Evolutionary conservation across 768 basidiomycete species (phyloP), one percentile per base, ranked within the genome.

Genomic region (Mycena indigotica): DNA sequence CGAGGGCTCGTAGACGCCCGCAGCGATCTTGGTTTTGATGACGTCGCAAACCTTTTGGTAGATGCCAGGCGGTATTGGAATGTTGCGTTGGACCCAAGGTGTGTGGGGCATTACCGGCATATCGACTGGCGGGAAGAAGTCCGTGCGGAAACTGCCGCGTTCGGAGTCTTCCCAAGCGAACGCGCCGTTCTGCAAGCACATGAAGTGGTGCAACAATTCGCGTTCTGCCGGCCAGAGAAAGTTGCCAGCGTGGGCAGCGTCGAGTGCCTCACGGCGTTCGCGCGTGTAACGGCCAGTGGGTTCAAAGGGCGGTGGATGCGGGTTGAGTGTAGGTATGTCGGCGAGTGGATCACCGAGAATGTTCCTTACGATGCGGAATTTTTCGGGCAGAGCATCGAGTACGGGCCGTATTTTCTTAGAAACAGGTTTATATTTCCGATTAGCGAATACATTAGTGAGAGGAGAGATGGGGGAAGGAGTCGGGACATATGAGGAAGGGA

Each of bases 371-470:
- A 67, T 62, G 0, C 57, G 52, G 30, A 61, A 65, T 16, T 64
- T 8, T 19, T 62, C 51, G 1, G 67, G 67, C 19, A 66, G 39
- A 3, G 26, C 29, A 2, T 51, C 58, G 4, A 54, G 45, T 0
- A 65, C 46, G 0, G 67, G 67, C 16, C 50, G 46, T n/a, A 65
- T 41, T 17, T 62, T 50, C 21, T 55, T 28, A 3, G 61, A 62
- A 5, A 68, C 67, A 2, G 53, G 58, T 28, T 68, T 68, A 55
- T 68, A 68, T 41, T 58, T 65, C 26, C 55, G 55, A 26, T 55
- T 60, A 52, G 41, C 46, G 46, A 26, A 48, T 6, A 26, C 28
- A 12, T 28, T 26, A 26, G n/a, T 21, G 24, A 26, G 13, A 12
- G 46, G 5, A 5, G 5, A n/a, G 8, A 26, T 6, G 5, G 25